Evolutionary conservation across 441 rosid genomes (phyloP), one percentile per base, ranked within the genome.

Genomic region (Aleurites moluccanus): DNA sequence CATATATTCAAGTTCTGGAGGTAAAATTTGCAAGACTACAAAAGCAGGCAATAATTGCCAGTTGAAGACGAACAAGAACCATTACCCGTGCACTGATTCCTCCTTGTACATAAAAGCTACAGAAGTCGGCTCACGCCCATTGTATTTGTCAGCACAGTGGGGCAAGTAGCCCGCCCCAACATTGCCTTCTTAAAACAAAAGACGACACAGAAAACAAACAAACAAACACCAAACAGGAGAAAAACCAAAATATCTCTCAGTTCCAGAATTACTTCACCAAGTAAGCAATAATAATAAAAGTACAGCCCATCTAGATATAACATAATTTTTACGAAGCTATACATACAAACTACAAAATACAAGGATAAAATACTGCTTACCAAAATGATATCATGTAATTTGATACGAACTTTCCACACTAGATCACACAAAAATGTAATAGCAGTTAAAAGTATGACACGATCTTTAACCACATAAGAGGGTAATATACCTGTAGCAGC

Each of bases 51-150:
- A 86, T 82, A 83, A 84, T 81, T 85, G 80, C 92, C 87, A 80
- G 90, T 84, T 81, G 90, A 90, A 87, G 91, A 86, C 78, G 91
- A 88, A 90, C 85, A 90, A 91, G 90, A 90, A 90, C 96, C 87
- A 89, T 85, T 86, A 85, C 86, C 81, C 78, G 81, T 83, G 91
- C 86, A 87, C 83, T 64, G 92, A 80, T 77, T 91, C 92, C 88
- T 91, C 93, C 91, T 88, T 85, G 98, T 79, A 88, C 85, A 91
- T 83, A 86, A 88, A 87, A 83, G 93, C 91, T 84, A 91, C 87
- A 87, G 97, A 84, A 81, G 92, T 91, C 90, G 85, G 93, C 90
- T 85, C 97, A 94, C 88, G 81, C 91, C 91, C 86, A 88, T 60
- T 27, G 62, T 57, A 8, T 57, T 81, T 85, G 95, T 90, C 92